phyloP scores from a whole-genome alignment of 2,329 filamentous ascomycete genomes.

The Fusarium armeniacum region DNA sequence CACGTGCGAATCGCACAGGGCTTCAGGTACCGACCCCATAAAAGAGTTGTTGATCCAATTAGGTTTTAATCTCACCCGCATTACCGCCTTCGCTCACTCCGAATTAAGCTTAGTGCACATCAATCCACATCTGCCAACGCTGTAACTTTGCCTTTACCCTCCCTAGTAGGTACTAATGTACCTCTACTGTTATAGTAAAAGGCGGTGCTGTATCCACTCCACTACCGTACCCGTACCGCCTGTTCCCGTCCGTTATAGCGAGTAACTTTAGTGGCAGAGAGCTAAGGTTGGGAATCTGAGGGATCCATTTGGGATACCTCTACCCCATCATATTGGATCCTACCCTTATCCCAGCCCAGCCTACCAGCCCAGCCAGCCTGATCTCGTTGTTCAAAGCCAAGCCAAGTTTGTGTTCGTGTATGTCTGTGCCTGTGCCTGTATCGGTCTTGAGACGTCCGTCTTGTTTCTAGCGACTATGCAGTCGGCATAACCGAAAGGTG shows the following conservation, averaged over 20 bases:
- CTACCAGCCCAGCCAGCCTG: slow-evolving; percentile 24
- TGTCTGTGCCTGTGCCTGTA: slow-evolving; percentile 28
- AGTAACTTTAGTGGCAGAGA: slow-evolving; percentile 20
- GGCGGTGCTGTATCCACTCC: slow-evolving; percentile 32
- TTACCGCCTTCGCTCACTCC: slow-evolving; percentile 36
- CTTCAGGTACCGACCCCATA: slow-evolving; percentile 42
- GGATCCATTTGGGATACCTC: slow-evolving; percentile 34
- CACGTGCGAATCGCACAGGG: slow-evolving; percentile 47
- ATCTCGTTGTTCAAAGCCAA: slow-evolving; percentile 31
- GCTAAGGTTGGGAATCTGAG: not conserved
- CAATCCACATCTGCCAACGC: slow-evolving; percentile 26
- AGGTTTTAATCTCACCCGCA: slow-evolving; percentile 37
- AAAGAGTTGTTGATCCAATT: slow-evolving; percentile 27
- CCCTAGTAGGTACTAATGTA: too few species aligned
- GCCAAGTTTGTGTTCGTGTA: slow-evolving; percentile 26
- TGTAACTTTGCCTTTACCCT: not conserved
- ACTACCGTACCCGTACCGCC: slow-evolving; percentile 39
- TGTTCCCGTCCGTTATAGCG: slow-evolving; percentile 37
- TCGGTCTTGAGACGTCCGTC: slow-evolving; percentile 1
- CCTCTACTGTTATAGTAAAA: not conserved
- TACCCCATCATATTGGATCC: slow-evolving; percentile 46
- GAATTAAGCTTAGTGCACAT: slow-evolving; percentile 22
- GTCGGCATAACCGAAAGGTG: slow-evolving; percentile 42
- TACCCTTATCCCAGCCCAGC: slow-evolving; percentile 44
- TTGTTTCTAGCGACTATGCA: slow-evolving; percentile 21